These are phyloP conservation scores for Cytospora piceae DNA, from an alignment of 2,329 filamentous ascomycete genomes.

Conservation along the genomic window DNA sequence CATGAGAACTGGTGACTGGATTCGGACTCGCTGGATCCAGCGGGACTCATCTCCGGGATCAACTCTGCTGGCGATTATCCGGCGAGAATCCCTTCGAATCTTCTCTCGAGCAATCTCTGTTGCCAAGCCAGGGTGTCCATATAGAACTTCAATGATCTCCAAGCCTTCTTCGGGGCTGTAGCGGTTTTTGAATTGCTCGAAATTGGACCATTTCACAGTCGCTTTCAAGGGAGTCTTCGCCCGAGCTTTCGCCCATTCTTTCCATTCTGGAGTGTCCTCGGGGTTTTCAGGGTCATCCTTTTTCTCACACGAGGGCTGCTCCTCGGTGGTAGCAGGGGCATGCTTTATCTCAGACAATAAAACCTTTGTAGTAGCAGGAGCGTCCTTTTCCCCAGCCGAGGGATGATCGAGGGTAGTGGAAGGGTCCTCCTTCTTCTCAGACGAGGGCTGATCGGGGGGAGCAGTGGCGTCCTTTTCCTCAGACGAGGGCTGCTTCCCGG, in stretches of 20 bases:
- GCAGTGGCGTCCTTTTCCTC: too few species aligned
- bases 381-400: too few species aligned
- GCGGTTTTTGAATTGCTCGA: constrained; percentile 35
- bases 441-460: too few species aligned
- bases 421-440: too few species aligned
- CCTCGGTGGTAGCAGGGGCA: too few species aligned
- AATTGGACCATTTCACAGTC: constrained; percentile 29
- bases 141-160: constrained; percentile 34
- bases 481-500: too few species aligned
- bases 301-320: neutral
- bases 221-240: constrained; percentile 1
- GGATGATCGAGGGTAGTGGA: too few species aligned
- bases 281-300: neutral
- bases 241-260: neutral
- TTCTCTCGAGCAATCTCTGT: constrained; percentile 13
- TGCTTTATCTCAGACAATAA: too few species aligned
- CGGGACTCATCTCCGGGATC: constrained; percentile 1
- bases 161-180: constrained; percentile 29
- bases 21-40: constrained; percentile 32
- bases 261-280: neutral
- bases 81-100: constrained; percentile 5
- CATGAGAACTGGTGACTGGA: constrained; percentile 32
- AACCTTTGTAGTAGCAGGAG: too few species aligned
- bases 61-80: neutral
- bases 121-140: constrained; percentile 17